Conservation (phyloP, 75 land plant genomes). For the Pinus taeda region DNA sequence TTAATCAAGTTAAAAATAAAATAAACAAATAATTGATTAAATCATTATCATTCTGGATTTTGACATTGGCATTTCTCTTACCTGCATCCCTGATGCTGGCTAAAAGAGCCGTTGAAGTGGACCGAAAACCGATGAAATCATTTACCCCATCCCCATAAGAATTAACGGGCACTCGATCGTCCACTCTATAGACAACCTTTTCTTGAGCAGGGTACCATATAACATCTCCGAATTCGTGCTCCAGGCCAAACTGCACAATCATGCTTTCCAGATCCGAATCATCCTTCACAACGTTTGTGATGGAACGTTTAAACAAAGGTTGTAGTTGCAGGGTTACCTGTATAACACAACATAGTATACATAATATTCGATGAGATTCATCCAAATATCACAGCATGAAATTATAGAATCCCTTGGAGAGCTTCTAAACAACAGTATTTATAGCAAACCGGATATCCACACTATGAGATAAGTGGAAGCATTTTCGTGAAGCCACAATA, state of each 20-base stretch:
- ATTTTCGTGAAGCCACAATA: too few species aligned
- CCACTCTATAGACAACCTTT: constrained; percentile 21
- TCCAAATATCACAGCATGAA: constrained; percentile 52
- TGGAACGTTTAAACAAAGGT: constrained; percentile 45
- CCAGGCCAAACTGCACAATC: constrained; percentile 12
- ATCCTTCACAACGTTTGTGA: constrained; percentile 8
- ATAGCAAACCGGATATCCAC: too few species aligned
- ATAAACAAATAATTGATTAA: too few species aligned
- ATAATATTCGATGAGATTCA: too few species aligned
- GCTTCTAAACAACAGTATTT: too few species aligned
- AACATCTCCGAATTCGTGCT: constrained; percentile 30
- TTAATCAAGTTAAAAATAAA: too few species aligned
- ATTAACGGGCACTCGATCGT: constrained; percentile 18
- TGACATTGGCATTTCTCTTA: background rate
- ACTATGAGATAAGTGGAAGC: too few species aligned
- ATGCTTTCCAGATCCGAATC: constrained; percentile 21
- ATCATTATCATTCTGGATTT: too few species aligned
- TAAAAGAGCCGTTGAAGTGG: constrained; percentile 8
- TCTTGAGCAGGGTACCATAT: constrained; percentile 34
- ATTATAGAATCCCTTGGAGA: constrained; percentile 46
- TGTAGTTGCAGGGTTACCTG: constrained; percentile 29
- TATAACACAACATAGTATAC: too few species aligned
- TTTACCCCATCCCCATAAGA: constrained; percentile 27
- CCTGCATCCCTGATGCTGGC: constrained; percentile 26
- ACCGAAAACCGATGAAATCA: constrained; percentile 16